Evolutionary conservation across 2,329 filamentous ascomycete species (phyloP).

Genomic region (Botrytis medusae): DNA sequence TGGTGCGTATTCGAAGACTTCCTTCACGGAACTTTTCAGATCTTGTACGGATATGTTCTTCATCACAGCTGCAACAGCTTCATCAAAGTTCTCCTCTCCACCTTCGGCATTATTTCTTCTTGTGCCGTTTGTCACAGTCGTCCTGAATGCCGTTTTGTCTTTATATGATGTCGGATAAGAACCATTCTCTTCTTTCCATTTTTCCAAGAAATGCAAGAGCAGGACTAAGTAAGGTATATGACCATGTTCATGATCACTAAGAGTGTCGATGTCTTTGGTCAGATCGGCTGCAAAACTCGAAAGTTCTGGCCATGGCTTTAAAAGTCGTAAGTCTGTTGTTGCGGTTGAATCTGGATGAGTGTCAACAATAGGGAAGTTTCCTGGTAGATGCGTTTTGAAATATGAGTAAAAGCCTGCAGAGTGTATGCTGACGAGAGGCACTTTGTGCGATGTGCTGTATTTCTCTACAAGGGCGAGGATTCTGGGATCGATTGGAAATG

Average conservation of each 20-base stretch:
- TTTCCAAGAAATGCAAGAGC: conserved; percentile 75
- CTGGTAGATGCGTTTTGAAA: conserved; percentile 75
- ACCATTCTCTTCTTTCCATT: conserved; percentile 76
- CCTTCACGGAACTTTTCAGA: conserved; percentile 66
- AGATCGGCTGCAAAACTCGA: conserved; percentile 63
- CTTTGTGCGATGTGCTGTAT: conserved; percentile 55
- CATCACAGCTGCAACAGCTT: conserved; percentile 82
- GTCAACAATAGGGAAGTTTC: conserved; percentile 88
- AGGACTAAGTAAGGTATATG: conserved; percentile 87
- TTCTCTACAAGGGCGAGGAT: conserved; percentile 51
- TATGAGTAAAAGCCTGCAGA: conserved; percentile 91
- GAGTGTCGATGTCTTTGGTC: conserved; percentile 65
- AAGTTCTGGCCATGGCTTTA: conserved; percentile 85
- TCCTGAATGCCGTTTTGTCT: conserved; percentile 82
- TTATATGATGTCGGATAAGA: conserved; percentile 71
- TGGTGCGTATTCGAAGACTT: conserved; percentile 71
- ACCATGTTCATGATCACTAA: conserved; percentile 80
- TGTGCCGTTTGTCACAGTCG: conserved; percentile 64
- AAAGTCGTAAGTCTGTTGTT: conserved; percentile 78
- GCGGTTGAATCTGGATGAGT: conserved; percentile 89
- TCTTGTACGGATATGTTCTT: conserved; percentile 75
- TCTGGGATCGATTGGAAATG: conserved; percentile 56
- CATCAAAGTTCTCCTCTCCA: conserved; percentile 95
- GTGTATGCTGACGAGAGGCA: conserved; percentile 78
- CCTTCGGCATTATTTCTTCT: conserved; percentile 76